Conservation (phyloP, 768 basidiomycete genomes). For the Termitomyces sp. region DNA sequence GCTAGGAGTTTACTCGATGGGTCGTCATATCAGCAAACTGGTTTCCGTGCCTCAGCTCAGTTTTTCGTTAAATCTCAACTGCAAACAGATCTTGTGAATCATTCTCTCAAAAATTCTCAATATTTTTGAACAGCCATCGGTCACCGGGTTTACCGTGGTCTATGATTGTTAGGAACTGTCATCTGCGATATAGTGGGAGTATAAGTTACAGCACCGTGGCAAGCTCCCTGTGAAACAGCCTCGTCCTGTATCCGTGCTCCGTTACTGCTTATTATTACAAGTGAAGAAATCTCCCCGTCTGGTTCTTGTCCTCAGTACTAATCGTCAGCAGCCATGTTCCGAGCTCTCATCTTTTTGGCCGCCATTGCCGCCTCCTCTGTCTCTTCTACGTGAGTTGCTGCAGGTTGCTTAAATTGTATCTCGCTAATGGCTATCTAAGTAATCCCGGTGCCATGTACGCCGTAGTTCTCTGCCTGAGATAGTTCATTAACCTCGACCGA, state of each 20-base stretch:
- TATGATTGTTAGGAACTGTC: constrained; percentile 2
- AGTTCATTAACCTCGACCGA: neutral
- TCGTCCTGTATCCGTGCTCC: neutral
- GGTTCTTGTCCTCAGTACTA: neutral
- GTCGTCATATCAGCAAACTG: neutral
- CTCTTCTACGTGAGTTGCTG: constrained; percentile 6
- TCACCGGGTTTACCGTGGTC: constrained; percentile 1
- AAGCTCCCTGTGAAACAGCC: neutral
- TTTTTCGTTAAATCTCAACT: too few species aligned
- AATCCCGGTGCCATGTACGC: constrained; percentile 2
- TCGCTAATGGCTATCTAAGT: neutral
- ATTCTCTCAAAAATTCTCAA: neutral
- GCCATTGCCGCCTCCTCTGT: constrained; percentile 5
- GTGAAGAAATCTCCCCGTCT: neutral
- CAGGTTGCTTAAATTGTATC: neutral
- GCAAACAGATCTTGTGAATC: too few species aligned
- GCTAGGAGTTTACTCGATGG: neutral
- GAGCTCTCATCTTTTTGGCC: constrained; percentile 5
- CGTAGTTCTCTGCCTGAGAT: neutral
- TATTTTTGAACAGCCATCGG: neutral
- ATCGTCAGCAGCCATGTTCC: constrained; percentile 2
- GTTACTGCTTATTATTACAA: neutral
- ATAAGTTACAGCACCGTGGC: neutral
- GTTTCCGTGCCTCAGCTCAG: too few species aligned
- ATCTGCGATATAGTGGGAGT: neutral